Evolutionary conservation across 768 basidiomycete species (phyloP).

Genomic region (Termitomyces sp.): DNA sequence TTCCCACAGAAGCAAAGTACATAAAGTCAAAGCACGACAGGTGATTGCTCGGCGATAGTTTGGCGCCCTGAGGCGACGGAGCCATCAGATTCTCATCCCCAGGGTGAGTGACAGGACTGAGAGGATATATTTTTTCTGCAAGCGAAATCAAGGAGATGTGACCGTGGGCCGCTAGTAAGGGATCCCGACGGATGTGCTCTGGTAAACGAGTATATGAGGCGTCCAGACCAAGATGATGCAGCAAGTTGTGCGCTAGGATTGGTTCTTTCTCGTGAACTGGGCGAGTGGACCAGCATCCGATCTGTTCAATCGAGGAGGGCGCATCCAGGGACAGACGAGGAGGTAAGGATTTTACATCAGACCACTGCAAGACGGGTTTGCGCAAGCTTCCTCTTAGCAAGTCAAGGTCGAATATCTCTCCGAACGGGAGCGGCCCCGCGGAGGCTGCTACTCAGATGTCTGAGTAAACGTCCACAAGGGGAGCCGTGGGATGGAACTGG

Average conservation of each 20-base stretch:
- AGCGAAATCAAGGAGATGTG: conserved; percentile 25
- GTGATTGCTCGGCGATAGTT: conserved; percentile 23
- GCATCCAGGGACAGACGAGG: conserved; percentile 11
- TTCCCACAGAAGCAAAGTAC: conserved; percentile 28
- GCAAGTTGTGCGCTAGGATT: conserved; percentile 18
- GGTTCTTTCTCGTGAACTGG: conserved; percentile 18
- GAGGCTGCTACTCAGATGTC: conserved; percentile 17
- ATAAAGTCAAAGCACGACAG: conserved; percentile 28
- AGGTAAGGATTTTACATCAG: conserved; percentile 36
- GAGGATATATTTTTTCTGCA: conserved; percentile 25
- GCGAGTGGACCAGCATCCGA: conserved; percentile 32
- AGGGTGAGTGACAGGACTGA: conserved; percentile 14
- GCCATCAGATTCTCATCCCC: conserved; percentile 19
- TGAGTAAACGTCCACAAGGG: background rate
- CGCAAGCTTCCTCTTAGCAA: conserved; percentile 29
- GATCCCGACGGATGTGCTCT: conserved; percentile 16
- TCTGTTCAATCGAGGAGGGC: conserved; percentile 11
- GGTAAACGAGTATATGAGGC: conserved; percentile 30
- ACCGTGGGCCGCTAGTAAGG: conserved; percentile 14
- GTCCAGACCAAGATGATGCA: conserved; percentile 30
- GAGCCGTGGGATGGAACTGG: background rate
- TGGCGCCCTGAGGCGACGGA: conserved; percentile 20
- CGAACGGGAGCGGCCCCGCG: conserved; percentile 33
- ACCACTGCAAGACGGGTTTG: conserved; percentile 43
- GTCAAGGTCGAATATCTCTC: conserved; percentile 40